Base-by-base conservation (phyloP, 176 grass and related monocot genomes). In the Secale cereale region DNA sequence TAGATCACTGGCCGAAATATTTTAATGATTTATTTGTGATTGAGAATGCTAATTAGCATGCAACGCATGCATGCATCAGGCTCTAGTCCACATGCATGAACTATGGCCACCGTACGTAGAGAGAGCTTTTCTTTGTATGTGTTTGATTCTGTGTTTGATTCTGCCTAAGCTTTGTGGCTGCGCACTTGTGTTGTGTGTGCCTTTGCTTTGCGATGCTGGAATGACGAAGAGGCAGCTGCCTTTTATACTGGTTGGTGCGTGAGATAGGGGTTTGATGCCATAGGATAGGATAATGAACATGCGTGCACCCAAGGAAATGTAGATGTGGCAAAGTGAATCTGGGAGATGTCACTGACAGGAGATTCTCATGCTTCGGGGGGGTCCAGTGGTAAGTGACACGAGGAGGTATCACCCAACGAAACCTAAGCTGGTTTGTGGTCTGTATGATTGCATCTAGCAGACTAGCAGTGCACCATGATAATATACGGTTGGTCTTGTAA, bases 231-330 rank as follows among this genome's bases (percentile, higher is more conserved):
- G 70, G 70, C 50, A 28, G 70, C 23, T 4, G 41, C 72, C 40
- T 77, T 90, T 74, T 81, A 82, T 22, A 32, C 76, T 57, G 46
- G 57, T 30, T 75, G 26, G 0, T 13, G 37, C 3, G 56, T 59
- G 16, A 57, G 16, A 52, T 73, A 26, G 26, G 48, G n/a, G n/a
- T n/a, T n/a, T n/a, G n/a, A n/a, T n/a, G 41, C 41, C 41, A 45
- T 11, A 11, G 39, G 39, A 43, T 43, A 41, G 41, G 89, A 84
- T 80, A 91, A 46, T 46, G 70, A 46, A 25, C 62, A 76, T 84
- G 83, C 82, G 28, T 76, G 80, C 59, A 76, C 10, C 36, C 36
- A 59, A 61, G 19, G 54, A 45, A 74, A 70, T 22, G 22, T 41
- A 45, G 71, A 9, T 29, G 15, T 11, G 0, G 6, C 40, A 35